phyloP scores from a whole-genome alignment of 306 rosid genomes.

The Glycine latifolia region DNA sequence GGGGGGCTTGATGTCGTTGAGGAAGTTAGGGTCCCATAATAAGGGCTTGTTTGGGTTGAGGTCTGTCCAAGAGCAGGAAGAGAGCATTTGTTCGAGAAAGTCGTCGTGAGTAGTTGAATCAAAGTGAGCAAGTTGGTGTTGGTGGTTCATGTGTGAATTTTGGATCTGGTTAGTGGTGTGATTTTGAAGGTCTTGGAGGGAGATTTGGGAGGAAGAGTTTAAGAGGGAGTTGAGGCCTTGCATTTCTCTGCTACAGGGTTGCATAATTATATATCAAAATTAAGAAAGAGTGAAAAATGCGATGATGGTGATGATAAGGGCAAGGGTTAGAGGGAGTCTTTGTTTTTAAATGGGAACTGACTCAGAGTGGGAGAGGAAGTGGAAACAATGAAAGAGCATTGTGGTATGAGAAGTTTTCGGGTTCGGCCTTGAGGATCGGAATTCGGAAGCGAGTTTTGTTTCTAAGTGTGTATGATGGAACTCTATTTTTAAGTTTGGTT shows the following conservation, averaged over 20 bases:
- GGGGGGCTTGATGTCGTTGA: background rate
- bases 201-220: conserved; percentile 63
- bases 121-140: conserved; percentile 45
- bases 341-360: background rate
- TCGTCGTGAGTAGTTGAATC: conserved; percentile 77
- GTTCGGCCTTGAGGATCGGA: background rate
- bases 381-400: conserved; percentile 11
- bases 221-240: conserved; percentile 63
- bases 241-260: conserved; percentile 78
- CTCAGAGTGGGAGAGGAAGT: background rate
- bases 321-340: too few relatives aligned
- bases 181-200: conserved; percentile 59
- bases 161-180: conserved; percentile 54
- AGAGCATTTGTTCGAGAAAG: conserved; percentile 87
- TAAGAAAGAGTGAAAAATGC: background rate
- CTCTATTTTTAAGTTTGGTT: too few relatives aligned
- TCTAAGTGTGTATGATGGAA: background rate
- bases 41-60: conserved; percentile 43
- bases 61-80: conserved; percentile 45
- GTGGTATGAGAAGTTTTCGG: background rate
- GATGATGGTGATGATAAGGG: background rate
- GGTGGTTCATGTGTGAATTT: conserved; percentile 49
- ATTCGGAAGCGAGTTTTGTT: background rate
- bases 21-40: conserved; percentile 59
- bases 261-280: conserved; percentile 42